Evolutionary conservation across 768 basidiomycete species (phyloP).

Genomic region (Cystofilobasidium ferigula): DNA sequence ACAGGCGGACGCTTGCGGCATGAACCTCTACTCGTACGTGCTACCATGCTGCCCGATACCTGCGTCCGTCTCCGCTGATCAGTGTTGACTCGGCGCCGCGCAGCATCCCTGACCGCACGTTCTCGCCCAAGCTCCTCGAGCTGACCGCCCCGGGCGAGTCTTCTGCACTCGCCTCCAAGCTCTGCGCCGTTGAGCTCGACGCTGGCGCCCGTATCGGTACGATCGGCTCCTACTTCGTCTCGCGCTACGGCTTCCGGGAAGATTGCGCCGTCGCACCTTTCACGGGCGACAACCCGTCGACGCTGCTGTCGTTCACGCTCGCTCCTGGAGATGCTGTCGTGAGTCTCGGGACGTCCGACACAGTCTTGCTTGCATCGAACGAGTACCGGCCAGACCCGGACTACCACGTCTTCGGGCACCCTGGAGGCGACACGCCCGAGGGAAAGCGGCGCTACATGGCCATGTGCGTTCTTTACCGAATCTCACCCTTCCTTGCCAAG

Average conservation of each 20-base stretch:
- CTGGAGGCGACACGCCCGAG: constrained; percentile 43
- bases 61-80: not conserved
- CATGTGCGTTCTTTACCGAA: constrained; percentile 41
- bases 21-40: constrained; percentile 63
- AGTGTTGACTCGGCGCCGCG: not conserved
- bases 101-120: constrained; percentile 15
- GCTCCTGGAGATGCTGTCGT: constrained; percentile 60
- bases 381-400: constrained; percentile 41
- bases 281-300: constrained; percentile 78
- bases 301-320: constrained; percentile 49
- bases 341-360: constrained; percentile 80
- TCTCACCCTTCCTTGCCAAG: not conserved
- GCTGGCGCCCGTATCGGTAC: constrained; percentile 58
- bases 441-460: constrained; percentile 49
- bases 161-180: constrained; percentile 50
- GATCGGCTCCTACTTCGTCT: constrained; percentile 58
- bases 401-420: constrained; percentile 40
- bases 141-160: constrained; percentile 1
- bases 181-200: constrained; percentile 65
- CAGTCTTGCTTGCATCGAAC: constrained; percentile 55
- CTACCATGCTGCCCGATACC: not conserved
- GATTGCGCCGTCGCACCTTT: constrained; percentile 73
- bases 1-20: constrained; percentile 63
- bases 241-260: constrained; percentile 62
- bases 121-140: constrained; percentile 1